Evolutionary conservation across 2,329 filamentous ascomycete species (phyloP).

Genomic region (Chaetoscypha palmicola): DNA sequence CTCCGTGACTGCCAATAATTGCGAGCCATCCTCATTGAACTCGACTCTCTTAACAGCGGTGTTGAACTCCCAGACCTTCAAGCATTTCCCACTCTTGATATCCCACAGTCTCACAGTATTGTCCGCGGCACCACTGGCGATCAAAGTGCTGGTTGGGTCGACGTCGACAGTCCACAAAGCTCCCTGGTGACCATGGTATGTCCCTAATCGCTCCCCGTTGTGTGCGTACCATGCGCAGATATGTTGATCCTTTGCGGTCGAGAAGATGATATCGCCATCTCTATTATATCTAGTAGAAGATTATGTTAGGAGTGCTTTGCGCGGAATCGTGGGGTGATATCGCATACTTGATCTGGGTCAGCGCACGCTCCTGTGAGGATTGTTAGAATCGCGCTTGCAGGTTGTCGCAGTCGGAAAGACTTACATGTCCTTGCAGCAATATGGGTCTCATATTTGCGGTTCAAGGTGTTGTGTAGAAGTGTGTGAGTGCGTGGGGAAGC

Average conservation of each 20-base stretch:
- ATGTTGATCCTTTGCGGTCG: constrained; percentile 90
- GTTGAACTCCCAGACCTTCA: constrained; percentile 97
- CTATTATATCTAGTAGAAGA: constrained; percentile 62
- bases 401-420: constrained; percentile 23
- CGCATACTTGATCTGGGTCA: constrained; percentile 82
- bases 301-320: constrained; percentile 18
- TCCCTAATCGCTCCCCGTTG: constrained; percentile 95
- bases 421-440: constrained; percentile 84
- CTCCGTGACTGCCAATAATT: constrained; percentile 90
- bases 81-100: constrained; percentile 80
- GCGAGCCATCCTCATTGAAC: constrained; percentile 88
- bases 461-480: constrained; percentile 4
- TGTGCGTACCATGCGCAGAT: constrained; percentile 96
- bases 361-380: constrained; percentile 65
- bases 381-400: constrained; percentile 20
- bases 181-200: constrained; percentile 94
- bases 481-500: neutral
- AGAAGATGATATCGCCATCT: constrained; percentile 96
- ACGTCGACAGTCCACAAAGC: constrained; percentile 98
- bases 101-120: constrained; percentile 98
- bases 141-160: constrained; percentile 82
- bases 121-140: constrained; percentile 93
- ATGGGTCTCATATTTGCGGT: constrained; percentile 83
- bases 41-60: constrained; percentile 97
- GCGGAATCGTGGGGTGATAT: constrained; percentile 7